These are phyloP conservation scores for Chlamydomonas sp. DNA, from an alignment of 139 green algal genomes.

Conservation along the genomic window DNA sequence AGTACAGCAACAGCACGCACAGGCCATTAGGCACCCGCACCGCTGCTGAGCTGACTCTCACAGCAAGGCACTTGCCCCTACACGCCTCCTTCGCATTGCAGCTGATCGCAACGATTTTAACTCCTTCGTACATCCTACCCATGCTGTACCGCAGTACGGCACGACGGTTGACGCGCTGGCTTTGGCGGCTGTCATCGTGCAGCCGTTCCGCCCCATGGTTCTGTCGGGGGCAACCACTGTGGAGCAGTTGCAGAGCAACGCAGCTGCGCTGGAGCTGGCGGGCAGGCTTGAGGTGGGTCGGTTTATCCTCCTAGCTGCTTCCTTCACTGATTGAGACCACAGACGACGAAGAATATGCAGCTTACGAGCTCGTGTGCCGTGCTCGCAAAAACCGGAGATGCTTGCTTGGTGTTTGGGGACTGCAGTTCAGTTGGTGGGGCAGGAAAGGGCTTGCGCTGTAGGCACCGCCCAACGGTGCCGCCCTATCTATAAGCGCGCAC, in stretches of 20 bases:
- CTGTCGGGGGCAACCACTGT: constrained; percentile 48
- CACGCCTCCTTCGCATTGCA: too few species aligned
- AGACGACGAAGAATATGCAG: not conserved
- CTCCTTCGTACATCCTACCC: not conserved
- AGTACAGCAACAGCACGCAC: too few species aligned
- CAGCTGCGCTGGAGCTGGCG: constrained; percentile 40
- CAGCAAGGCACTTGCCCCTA: too few species aligned
- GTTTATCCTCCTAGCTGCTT: not conserved
- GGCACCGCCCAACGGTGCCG: too few species aligned
- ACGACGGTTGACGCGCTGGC: constrained; percentile 47
- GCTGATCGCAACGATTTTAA: too few species aligned
- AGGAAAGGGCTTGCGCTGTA: too few species aligned
- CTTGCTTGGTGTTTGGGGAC: not conserved
- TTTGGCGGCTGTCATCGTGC: constrained; percentile 50
- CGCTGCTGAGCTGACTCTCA: too few species aligned
- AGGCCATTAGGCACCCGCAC: too few species aligned
- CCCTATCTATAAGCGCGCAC: too few species aligned
- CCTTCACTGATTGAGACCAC: not conserved
- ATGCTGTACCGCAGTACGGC: constrained; percentile 1
- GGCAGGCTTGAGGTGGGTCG: constrained; percentile 12
- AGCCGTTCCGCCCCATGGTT: constrained; percentile 62
- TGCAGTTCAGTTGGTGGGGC: not conserved
- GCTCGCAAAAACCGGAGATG: not conserved
- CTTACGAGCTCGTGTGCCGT: not conserved
- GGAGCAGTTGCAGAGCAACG: constrained; percentile 53